Base-by-base conservation (phyloP, 257 asterid genomes). In the Thymus quinquecostatus region DNA sequence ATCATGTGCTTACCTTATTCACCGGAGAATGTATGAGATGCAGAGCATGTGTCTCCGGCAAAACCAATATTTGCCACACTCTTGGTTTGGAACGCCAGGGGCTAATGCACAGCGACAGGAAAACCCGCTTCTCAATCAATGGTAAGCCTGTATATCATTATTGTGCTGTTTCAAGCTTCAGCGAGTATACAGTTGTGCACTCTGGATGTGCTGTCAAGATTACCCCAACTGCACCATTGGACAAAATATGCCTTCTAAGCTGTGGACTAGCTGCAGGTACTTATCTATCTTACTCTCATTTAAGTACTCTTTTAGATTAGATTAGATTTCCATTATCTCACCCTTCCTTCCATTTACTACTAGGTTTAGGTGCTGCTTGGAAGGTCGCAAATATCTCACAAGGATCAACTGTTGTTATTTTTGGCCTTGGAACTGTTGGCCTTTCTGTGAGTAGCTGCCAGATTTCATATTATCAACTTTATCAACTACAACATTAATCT, bases 301-400 rank as follows among this genome's bases (percentile, higher is more conserved):
- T 21, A 21, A 21, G 21, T 21, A 21, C 21, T 21, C 21, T 21
- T 21, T 21, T 21, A 21, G 21, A 21, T 21, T 21, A 21, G 21
- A 21, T 21, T 21, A 21, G 21, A 21, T 21, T 21, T 21, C 21
- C 21, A 21, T 21, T 21, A 21, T 21, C 21, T 21, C 21, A 21
- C 21, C 21, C 0, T 21, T 21, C 21, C 21, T 21, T 21, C 21
- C 21, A 21, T 21, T 21, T 53, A 43, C 38, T 53, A 78, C 60
- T 79, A 94, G 98, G 98, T 62, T 85, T 94, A 47, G 98, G 98
- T 57, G 97, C 98, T 30, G 97, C 98, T 76, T 94, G 98, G 98
- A 94, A 87, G 79, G 96, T 94, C 63, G 98, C 98, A 59, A 88
- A 89, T 81, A 66, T 91, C 77, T 75, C 96, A 30, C 64, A 81